Percentiles rank a stretch among this genome's conserved stretches.
Evolutionary conservation across 345 rosid species (phyloP).

Genomic region (Arabidopsis thaliana): TAIR10.1 NC_003074.8:6746501-6747000

Average conservation of each 20-base stretch:
- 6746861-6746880: conserved; percentile 58
- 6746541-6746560: conserved; percentile 52
- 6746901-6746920: conserved; percentile 65
- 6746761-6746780: background rate
- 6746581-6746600: conserved; percentile 48
- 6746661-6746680: conserved; percentile 46
- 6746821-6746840: conserved; percentile 60
- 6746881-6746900: conserved; percentile 59
- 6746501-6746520: conserved; percentile 55
- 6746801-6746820: conserved; percentile 64
- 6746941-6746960: conserved; percentile 65
- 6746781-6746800: conserved; percentile 67
- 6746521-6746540: conserved; percentile 48
- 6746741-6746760: background rate
- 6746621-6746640: conserved; percentile 53
- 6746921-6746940: conserved; percentile 67
- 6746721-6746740: background rate
- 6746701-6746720: background rate
- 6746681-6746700: conserved; percentile 45
- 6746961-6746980: conserved; percentile 57
- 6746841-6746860: conserved; percentile 63
- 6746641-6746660: conserved; percentile 53
- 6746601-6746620: conserved; percentile 54
- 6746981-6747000: conserved; percentile 29
- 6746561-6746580: conserved; percentile 60